These are phyloP conservation scores for Flaveria brownii DNA, from an alignment of 129 eudicot genomes.

Conservation along the genomic window DNA sequence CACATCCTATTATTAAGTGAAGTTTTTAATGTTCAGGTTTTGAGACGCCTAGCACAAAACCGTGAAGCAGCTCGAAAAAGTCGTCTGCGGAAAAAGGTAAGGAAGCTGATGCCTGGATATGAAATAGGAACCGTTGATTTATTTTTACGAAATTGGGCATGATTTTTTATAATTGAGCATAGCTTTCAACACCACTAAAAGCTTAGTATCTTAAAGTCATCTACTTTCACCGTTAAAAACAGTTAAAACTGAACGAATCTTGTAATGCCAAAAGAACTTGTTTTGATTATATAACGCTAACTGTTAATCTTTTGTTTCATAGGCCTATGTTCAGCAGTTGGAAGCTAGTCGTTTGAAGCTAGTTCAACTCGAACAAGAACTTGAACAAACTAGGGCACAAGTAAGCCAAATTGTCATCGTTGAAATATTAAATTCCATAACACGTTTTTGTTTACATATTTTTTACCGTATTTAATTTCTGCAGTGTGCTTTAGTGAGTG, in stretches of 20 bases:
- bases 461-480: constrained; percentile 5
- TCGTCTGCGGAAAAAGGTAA: constrained; percentile 93
- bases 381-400: constrained; percentile 75
- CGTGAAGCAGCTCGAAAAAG: constrained; percentile 99
- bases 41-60: constrained; percentile 96
- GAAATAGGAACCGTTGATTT: neutral
- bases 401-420: constrained; percentile 34
- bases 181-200: neutral
- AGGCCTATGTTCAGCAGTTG: constrained; percentile 98
- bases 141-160: constrained; percentile 2
- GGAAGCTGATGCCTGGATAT: neutral
- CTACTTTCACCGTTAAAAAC: neutral
- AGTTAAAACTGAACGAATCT: neutral
- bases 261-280: constrained; percentile 8
- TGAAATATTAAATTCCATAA: constrained; percentile 15
- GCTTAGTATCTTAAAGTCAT: neutral
- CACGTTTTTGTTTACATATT: neutral
- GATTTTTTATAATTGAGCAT: constrained; percentile 2
- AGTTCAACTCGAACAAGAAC: constrained; percentile 88
- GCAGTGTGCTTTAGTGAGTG: constrained; percentile 69
- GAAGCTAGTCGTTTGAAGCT: constrained; percentile 80
- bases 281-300: constrained; percentile 14
- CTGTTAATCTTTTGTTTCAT: constrained; percentile 19
- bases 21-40: constrained; percentile 36
- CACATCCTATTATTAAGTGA: neutral